Conservation (phyloP, 352 stramenopile species). For the Peronospora belbahrii region DNA sequence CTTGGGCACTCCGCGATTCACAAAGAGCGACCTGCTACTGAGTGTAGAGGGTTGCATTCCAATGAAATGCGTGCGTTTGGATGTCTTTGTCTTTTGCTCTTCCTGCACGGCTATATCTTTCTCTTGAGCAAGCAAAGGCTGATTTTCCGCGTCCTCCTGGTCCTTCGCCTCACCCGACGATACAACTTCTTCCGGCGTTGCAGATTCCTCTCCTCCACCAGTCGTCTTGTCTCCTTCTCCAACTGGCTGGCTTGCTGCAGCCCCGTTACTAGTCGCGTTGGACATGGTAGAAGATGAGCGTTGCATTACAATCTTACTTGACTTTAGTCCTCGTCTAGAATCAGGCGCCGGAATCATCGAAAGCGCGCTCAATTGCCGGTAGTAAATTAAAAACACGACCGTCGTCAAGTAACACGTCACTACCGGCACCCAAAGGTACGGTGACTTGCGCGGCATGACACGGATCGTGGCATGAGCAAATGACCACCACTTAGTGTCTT, state of each 20-base stretch:
- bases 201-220: slow-evolving; percentile 2
- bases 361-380: slow-evolving; percentile 54
- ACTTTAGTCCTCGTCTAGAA: slow-evolving; percentile 3
- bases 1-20: slow-evolving; percentile 71
- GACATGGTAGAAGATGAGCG: slow-evolving; percentile 26
- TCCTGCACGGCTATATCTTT: slow-evolving; percentile 4
- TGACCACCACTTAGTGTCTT: slow-evolving; percentile 60
- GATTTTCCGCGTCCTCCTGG: slow-evolving; percentile 11
- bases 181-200: slow-evolving; percentile 4
- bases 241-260: slow-evolving; percentile 5
- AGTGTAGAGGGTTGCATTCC: slow-evolving; percentile 76
- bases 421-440: slow-evolving; percentile 72
- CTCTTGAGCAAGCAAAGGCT: slow-evolving; percentile 17
- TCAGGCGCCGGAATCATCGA: slow-evolving; percentile 42
- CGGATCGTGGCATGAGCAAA: slow-evolving; percentile 76
- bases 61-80: slow-evolving; percentile 46
- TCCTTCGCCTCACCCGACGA: slow-evolving; percentile 9
- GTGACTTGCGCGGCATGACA: slow-evolving; percentile 66
- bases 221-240: slow-evolving; percentile 12
- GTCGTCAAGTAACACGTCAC: slow-evolving; percentile 72
- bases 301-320: slow-evolving; percentile 4
- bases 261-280: slow-evolving; percentile 19
- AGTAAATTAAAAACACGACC: slow-evolving; percentile 62
- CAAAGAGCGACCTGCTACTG: slow-evolving; percentile 67
- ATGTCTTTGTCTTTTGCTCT: slow-evolving; percentile 8